Evolutionary conservation across 495 filamentous ascomycete species (phyloP), one percentile per base, ranked within the genome.

Genomic region (Cenococcum geophilum): DNA sequence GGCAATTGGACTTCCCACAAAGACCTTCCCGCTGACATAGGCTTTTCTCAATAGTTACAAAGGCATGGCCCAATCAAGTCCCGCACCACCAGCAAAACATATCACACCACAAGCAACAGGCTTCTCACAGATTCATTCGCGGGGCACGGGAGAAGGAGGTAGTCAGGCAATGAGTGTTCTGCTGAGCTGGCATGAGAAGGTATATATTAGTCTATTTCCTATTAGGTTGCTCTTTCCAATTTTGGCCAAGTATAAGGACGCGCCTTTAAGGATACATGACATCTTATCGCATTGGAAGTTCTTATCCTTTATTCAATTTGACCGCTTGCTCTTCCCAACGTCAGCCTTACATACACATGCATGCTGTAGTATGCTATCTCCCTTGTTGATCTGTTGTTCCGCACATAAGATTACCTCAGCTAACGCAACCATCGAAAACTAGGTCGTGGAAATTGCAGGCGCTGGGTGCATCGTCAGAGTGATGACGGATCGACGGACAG

Each of bases 171-270:
- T 95, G 91, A 95, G 91, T 65, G 91, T 97, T 48, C 70, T 97
- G 69, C 76, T 97, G 64, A 95, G 87, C 71, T 97, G 91, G 91
- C 91, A 96, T 70, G 91, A 97, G 80, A 96, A 95, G 80, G 76
- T 78, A 65, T 45, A 56, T 66, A 27, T 21, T 37, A 10, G 8
- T 25, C 0, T 27, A 35, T 45, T 16, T 23, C 20, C 23, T 22
- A 22, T n/a, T 18, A 36, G 4, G 21, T 20, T 36, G 11, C 49
- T 56, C 32, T 8, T 35, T 16, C 57, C 23, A 35, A 27, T n/a
- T 34, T 40, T 59, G 36, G 37, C 35, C 23, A 22, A n/a, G 43
- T 48, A n/a, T n/a, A 18, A 22, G n/a, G 43, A n/a, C 5, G 43
- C 21, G 9, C 21, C 43, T 18, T 2, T 22, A 48, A 48, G 5